These are phyloP conservation scores for Leucocoprinus leucothites DNA, from an alignment of 768 basidiomycete species.

Conservation along the genomic window DNA sequence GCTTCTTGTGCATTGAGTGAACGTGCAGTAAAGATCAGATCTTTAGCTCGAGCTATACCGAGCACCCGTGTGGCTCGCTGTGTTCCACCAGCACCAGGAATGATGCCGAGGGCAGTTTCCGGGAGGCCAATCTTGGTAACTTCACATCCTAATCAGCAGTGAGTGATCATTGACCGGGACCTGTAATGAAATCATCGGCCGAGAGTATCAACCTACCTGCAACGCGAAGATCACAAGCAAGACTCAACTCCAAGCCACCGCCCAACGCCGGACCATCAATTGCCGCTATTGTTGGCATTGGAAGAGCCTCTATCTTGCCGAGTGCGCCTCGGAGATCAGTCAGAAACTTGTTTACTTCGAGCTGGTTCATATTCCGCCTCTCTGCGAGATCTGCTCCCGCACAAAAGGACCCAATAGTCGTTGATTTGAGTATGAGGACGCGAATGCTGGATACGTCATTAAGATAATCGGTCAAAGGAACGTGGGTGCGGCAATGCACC, in stretches of 20 bases:
- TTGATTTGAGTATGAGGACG: slow-evolving; percentile 80
- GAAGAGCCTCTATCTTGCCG: slow-evolving; percentile 72
- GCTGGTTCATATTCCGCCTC: slow-evolving; percentile 74
- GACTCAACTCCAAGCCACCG: slow-evolving; percentile 84
- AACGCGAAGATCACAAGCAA: slow-evolving; percentile 89
- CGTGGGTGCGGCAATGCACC: slow-evolving; percentile 32
- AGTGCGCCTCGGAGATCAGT: slow-evolving; percentile 69
- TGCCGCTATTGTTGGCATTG: slow-evolving; percentile 88
- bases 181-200: neutral
- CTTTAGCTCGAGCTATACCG: slow-evolving; percentile 79
- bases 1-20: slow-evolving; percentile 67
- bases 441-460: slow-evolving; percentile 48
- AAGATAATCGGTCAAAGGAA: slow-evolving; percentile 1
- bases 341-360: slow-evolving; percentile 77
- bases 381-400: slow-evolving; percentile 90
- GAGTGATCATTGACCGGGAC: neutral
- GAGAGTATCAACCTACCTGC: slow-evolving; percentile 55
- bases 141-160: slow-evolving; percentile 31
- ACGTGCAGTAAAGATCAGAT: slow-evolving; percentile 81
- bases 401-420: slow-evolving; percentile 78
- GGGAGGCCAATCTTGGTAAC: slow-evolving; percentile 89
- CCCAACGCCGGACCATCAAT: slow-evolving; percentile 93
- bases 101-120: slow-evolving; percentile 75
- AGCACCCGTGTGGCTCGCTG: slow-evolving; percentile 78
- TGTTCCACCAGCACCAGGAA: slow-evolving; percentile 89